Percentiles rank a stretch among this genome's conserved stretches.
These are phyloP conservation scores for Goffeauzyma gilvescens DNA, from an alignment of 768 basidiomycete genomes.

Conservation along the genomic window DNA sequence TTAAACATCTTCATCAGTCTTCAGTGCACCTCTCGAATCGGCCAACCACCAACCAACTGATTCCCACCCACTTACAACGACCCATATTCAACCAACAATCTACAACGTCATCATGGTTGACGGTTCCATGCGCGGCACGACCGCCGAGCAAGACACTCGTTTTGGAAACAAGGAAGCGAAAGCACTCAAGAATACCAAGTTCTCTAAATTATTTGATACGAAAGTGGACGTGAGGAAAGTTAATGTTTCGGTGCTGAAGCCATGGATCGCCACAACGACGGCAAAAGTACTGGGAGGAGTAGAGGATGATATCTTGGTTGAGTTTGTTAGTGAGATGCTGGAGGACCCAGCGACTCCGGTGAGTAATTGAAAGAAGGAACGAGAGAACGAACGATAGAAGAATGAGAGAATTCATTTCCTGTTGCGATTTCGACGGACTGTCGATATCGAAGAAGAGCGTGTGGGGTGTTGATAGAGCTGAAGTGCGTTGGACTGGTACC, in stretches of 20 bases:
- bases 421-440: background rate
- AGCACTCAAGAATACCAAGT: conserved; percentile 72
- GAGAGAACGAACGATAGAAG: background rate
- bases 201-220: conserved; percentile 70
- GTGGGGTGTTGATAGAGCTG: background rate
- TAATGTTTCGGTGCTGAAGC: conserved; percentile 69
- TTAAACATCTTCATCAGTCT: no score
- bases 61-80: no score
- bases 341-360: conserved; percentile 76
- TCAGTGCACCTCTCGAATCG: no score
- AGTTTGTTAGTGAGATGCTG: conserved; percentile 84
- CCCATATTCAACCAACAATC: no score
- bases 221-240: conserved; percentile 96
- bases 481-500: background rate
- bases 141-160: no score
- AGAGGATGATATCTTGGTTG: conserved; percentile 88
- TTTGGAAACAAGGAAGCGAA: conserved; percentile 91
- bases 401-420: background rate
- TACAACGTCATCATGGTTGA: no score
- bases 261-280: conserved; percentile 79
- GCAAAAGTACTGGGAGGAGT: conserved; percentile 76
- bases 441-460: no score
- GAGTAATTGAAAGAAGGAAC: conserved; percentile 19
- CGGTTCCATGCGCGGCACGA: no score
- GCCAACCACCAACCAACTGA: no score